A percentile compares a stretch with the other conserved stretches of the same genome.
Evolutionary conservation across 2,329 filamentous ascomycete genomes (phyloP).

Genomic region (Pezicula neosporulosa): DNA sequence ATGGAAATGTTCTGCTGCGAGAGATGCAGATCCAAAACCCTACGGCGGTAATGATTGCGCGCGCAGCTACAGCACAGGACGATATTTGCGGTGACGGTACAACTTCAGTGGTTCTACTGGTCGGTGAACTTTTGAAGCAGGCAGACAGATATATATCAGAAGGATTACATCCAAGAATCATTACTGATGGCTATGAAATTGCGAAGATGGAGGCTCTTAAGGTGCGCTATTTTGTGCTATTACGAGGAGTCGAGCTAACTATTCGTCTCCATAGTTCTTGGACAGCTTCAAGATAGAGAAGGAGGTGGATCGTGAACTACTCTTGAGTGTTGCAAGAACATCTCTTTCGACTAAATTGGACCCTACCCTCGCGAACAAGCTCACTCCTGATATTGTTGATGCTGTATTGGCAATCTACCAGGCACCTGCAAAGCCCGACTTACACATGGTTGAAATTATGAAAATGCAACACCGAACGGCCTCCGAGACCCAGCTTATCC

Average conservation of each 20-base stretch:
- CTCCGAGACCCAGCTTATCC: constrained; percentile 93
- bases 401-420: constrained; percentile 93
- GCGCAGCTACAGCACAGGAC: constrained; percentile 93
- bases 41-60: constrained; percentile 81
- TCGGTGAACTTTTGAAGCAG: constrained; percentile 97
- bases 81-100: constrained; percentile 98
- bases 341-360: constrained; percentile 96
- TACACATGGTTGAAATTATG: constrained; percentile 99
- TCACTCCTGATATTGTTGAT: constrained; percentile 94
- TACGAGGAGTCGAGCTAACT: constrained; percentile 3
- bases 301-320: constrained; percentile 88
- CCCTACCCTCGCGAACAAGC: constrained; percentile 78
- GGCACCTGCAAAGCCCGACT: constrained; percentile 83
- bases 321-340: constrained; percentile 89
- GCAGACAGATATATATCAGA: constrained; percentile 94
- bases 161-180: constrained; percentile 92
- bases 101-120: constrained; percentile 90
- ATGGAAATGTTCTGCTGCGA: constrained; percentile 81
- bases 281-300: constrained; percentile 88
- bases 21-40: constrained; percentile 97
- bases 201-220: constrained; percentile 91
- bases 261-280: constrained; percentile 62
- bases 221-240: constrained; percentile 40
- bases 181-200: constrained; percentile 96
- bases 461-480: constrained; percentile 99